Evolutionary conservation across 495 filamentous ascomycete species (phyloP).

Genomic region (Sphaerosporella brunnea): DNA sequence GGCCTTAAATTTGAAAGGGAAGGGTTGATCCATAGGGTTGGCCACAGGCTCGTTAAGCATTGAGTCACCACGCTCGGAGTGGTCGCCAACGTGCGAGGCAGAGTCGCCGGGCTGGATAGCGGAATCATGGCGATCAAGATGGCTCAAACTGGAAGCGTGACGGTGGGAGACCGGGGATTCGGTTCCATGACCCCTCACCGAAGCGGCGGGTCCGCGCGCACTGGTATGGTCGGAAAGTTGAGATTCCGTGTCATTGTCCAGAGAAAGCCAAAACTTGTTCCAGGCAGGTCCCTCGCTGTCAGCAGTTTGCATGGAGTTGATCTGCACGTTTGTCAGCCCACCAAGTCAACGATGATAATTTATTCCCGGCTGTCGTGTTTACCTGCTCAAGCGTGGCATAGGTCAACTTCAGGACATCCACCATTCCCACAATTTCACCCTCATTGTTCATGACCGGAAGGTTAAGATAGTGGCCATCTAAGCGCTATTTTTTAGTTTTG

Average conservation of each 20-base stretch:
- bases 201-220: slow-evolving; percentile 39
- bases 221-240: slow-evolving; percentile 80
- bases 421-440: slow-evolving; percentile 98
- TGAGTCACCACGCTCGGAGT: slow-evolving; percentile 56
- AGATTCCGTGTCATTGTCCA: slow-evolving; percentile 92
- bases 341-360: background rate
- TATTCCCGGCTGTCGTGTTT: slow-evolving; percentile 32
- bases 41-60: slow-evolving; percentile 35
- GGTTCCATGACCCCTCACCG: slow-evolving; percentile 35
- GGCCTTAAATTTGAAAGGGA: slow-evolving; percentile 98
- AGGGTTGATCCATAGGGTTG: slow-evolving; percentile 51
- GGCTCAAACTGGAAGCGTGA: slow-evolving; percentile 44
- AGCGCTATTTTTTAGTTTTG: background rate
- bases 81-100: slow-evolving; percentile 74
- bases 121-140: slow-evolving; percentile 29
- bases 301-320: slow-evolving; percentile 56
- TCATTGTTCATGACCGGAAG: slow-evolving; percentile 93
- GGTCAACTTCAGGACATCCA: slow-evolving; percentile 92
- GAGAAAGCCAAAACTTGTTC: slow-evolving; percentile 98
- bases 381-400: slow-evolving; percentile 97
- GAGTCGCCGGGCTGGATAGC: slow-evolving; percentile 85
- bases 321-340: slow-evolving; percentile 29
- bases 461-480: slow-evolving; percentile 96
- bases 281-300: slow-evolving; percentile 92
- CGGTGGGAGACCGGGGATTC: slow-evolving; percentile 51